Percentiles rank a stretch among this genome's conserved stretches.
These are phyloP conservation scores for Talaromyces sp. DNA, from an alignment of 2,329 filamentous ascomycete genomes.

Conservation along the genomic window DNA sequence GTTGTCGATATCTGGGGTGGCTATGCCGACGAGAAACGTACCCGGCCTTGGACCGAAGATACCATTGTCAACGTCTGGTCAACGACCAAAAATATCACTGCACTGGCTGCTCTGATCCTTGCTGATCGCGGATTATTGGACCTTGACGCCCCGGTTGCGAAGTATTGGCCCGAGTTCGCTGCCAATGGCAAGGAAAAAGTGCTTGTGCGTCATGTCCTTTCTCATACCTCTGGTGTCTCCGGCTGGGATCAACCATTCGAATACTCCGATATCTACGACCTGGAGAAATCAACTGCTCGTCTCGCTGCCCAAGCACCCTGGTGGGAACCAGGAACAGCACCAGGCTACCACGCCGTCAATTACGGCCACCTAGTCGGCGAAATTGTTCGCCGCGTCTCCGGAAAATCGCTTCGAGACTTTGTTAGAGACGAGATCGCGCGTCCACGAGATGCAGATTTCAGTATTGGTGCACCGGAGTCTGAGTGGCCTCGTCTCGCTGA, in stretches of 20 bases:
- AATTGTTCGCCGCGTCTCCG: conserved; percentile 41
- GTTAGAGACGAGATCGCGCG: conserved; percentile 42
- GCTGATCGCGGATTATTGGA: conserved; percentile 40
- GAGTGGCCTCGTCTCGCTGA: conserved; percentile 43
- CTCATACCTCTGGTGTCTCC: conserved; percentile 38
- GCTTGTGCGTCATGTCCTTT: conserved; percentile 41
- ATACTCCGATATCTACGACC: conserved; percentile 35
- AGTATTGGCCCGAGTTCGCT: conserved; percentile 50
- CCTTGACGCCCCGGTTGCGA: conserved; percentile 36
- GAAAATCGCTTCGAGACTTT: conserved; percentile 45
- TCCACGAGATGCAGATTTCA: conserved; percentile 48
- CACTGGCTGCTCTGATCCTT: conserved; percentile 39
- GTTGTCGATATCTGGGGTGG: conserved; percentile 49
- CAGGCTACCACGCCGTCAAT: conserved; percentile 43
- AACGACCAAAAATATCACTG: conserved; percentile 38
- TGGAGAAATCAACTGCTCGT: conserved; percentile 27
- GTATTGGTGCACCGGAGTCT: conserved; percentile 43
- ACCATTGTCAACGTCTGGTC: conserved; percentile 45
- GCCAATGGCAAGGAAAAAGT: conserved; percentile 42
- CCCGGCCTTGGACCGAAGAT: conserved; percentile 37
- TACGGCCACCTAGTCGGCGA: conserved; percentile 46
- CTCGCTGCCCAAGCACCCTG: conserved; percentile 43
- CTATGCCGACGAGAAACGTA: conserved; percentile 30
- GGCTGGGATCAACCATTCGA: conserved; percentile 35
- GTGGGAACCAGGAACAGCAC: conserved; percentile 45